Percentiles rank a stretch among this genome's conserved stretches.
Evolutionary conservation across 129 eudicot genomes (phyloP).

Genomic region (Tanacetum coccineum): DNA sequence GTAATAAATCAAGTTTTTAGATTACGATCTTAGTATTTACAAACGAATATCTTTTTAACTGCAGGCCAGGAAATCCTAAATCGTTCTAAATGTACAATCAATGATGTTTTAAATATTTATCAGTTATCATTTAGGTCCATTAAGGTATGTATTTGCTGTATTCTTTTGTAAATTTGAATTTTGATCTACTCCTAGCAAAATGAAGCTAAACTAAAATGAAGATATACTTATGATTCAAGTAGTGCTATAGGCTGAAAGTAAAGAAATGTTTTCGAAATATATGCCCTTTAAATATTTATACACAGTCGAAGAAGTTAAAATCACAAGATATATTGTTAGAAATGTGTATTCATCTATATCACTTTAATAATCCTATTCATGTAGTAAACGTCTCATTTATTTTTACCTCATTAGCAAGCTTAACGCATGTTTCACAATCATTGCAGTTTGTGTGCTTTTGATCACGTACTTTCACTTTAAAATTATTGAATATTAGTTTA

Average conservation of each 20-base stretch:
- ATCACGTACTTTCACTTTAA: slow-evolving; percentile 28
- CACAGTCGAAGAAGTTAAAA: too few species aligned
- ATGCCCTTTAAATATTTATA: not conserved
- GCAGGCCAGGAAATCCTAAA: too few species aligned
- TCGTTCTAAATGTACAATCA: too few species aligned
- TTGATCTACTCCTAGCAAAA: slow-evolving; percentile 10
- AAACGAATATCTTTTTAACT: too few species aligned
- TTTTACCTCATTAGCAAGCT: not conserved
- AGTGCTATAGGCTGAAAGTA: slow-evolving; percentile 13
- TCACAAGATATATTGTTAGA: too few species aligned
- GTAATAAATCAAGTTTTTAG: too few species aligned
- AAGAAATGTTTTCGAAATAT: not conserved
- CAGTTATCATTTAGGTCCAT: too few species aligned
- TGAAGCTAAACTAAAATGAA: slow-evolving; percentile 10
- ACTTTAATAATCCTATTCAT: slow-evolving; percentile 13
- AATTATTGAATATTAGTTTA: slow-evolving; percentile 9
- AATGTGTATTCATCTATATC: too few species aligned
- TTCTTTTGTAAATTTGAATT: slow-evolving; percentile 15
- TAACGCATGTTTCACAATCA: slow-evolving; percentile 30
- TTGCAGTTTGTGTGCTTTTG: slow-evolving; percentile 25
- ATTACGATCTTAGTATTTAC: too few species aligned
- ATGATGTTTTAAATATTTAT: too few species aligned
- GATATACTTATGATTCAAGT: slow-evolving; percentile 2
- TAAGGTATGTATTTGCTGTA: not conserved
- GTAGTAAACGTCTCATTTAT: not conserved